These are phyloP conservation scores for Pugionium cornutum DNA, from an alignment of 345 rosid genomes.

Conservation along the genomic window DNA sequence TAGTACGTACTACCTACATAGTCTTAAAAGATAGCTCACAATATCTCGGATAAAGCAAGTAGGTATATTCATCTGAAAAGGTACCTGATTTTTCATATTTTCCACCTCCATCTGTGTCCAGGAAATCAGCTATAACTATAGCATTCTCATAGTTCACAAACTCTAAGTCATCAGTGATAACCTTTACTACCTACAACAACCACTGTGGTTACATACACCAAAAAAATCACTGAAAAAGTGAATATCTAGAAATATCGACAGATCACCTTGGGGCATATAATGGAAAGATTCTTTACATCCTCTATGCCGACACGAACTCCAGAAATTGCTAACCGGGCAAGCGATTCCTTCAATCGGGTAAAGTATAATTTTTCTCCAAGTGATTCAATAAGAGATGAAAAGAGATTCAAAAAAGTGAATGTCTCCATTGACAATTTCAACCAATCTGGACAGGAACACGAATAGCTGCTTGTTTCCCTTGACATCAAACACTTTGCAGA, in stretches of 20 bases:
- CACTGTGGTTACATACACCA: slow-evolving; percentile 26
- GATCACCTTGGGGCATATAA: slow-evolving; percentile 74
- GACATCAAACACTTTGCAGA: slow-evolving; percentile 56
- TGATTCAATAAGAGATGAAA: slow-evolving; percentile 50
- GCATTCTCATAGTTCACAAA: slow-evolving; percentile 43
- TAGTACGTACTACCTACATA: background rate
- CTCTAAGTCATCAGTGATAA: slow-evolving; percentile 45
- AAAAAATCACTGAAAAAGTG: background rate
- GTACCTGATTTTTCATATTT: slow-evolving; percentile 44
- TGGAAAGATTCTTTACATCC: slow-evolving; percentile 66
- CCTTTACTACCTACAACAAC: slow-evolving; percentile 60
- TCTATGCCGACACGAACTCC: slow-evolving; percentile 53
- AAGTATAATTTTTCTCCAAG: slow-evolving; percentile 44
- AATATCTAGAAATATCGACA: slow-evolving; percentile 10
- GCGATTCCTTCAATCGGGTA: slow-evolving; percentile 48
- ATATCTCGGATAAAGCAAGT: slow-evolving; percentile 24
- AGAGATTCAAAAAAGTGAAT: slow-evolving; percentile 63
- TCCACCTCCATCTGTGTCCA: slow-evolving; percentile 41
- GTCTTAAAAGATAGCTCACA: slow-evolving; percentile 7
- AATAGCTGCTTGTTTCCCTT: slow-evolving; percentile 33
- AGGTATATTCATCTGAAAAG: slow-evolving; percentile 14
- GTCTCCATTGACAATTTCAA: slow-evolving; percentile 65
- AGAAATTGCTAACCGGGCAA: slow-evolving; percentile 49
- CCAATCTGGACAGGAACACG: slow-evolving; percentile 79
- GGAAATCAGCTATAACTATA: slow-evolving; percentile 53